phyloP scores from a whole-genome alignment of 495 filamentous ascomycete genomes.

The Ramalina peruviana region DNA sequence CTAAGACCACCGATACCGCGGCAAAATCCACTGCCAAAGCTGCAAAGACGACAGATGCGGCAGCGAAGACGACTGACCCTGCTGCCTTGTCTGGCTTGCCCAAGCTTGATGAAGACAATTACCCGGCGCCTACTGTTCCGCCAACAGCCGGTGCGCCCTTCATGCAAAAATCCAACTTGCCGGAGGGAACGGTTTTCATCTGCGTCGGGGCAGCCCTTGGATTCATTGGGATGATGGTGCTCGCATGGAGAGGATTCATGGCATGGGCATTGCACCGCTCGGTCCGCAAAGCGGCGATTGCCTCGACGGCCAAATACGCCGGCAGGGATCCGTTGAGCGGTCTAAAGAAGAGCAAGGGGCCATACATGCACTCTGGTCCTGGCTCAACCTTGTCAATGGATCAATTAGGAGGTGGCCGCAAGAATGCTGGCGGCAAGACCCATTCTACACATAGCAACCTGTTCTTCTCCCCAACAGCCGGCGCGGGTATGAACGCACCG shows the following conservation, averaged over 20 bases:
- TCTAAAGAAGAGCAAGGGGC: conserved; percentile 25
- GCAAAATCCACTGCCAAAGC: conserved; percentile 17
- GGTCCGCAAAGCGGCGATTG: conserved; percentile 61
- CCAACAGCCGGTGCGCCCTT: conserved; percentile 77
- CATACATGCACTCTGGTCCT: conserved; percentile 46
- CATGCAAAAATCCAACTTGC: conserved; percentile 83
- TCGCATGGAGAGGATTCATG: conserved; percentile 78
- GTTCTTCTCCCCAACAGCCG: conserved; percentile 92
- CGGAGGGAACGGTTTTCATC: conserved; percentile 95
- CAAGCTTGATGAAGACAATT: conserved; percentile 26
- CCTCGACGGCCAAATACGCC: conserved; percentile 37
- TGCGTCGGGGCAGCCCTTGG: conserved; percentile 78
- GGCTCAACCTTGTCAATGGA: conserved; percentile 48
- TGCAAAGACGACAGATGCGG: conserved; percentile 14
- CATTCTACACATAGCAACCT: conserved; percentile 41
- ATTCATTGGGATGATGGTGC: conserved; percentile 60
- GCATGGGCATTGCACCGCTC: conserved; percentile 88
- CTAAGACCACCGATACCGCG: conserved; percentile 11
- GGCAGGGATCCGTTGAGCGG: conserved; percentile 3
- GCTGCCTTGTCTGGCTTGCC: conserved; percentile 17
- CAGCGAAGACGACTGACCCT: conserved; percentile 12
- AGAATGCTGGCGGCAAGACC: conserved; percentile 32
- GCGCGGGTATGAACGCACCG: conserved; percentile 29
- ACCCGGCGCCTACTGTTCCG: conserved; percentile 56
- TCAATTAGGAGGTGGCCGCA: conserved; percentile 29